Evolutionary conservation across 2,329 filamentous ascomycete species (phyloP), one percentile per base, ranked within the genome.

Genomic region (Fusarium sambucinum): DNA sequence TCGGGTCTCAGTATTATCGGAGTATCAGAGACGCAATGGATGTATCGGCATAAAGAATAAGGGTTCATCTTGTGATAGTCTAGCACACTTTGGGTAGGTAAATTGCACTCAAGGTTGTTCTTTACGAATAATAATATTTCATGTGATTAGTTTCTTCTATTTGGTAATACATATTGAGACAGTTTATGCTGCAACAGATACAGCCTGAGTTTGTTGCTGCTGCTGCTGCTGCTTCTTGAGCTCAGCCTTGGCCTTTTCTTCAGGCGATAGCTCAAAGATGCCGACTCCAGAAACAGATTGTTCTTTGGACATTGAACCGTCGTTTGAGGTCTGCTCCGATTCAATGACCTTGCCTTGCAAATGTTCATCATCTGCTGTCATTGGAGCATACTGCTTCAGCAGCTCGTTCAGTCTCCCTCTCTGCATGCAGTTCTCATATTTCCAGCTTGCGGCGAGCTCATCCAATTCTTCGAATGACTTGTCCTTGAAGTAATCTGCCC

Each of bases 381-480:
- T 77, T 0, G 74, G 73, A 1, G 83, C 79, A 77, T 86, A 82
- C 5, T 75, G 74, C 47, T 78, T 78, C 68, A 87, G 68, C 38
- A 85, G 80, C 62, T 81, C 77, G 70, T 87, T 88, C 71, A 88
- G 65, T 8, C 79, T 80, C 25, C 84, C 80, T 30, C 86, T 76
- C 71, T 83, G 80, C 46, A 85, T 66, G 69, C 86, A 89, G 37
- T 85, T 80, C 56, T 87, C 85, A 64, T 86, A 83, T 53, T 80
- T 80, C 73, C 88, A 89, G 59, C 75, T 78, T 11, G 74, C 78
- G 2, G 85, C 85, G 32, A 87, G 75, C 67, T 82, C 83, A 51
- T 89, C 86, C 45, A 89, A 71, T 62, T 88, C 83, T 27, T 83
- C 80, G 47, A 83, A 76, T 1, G 76, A 78, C 77, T 84, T 85